Conservation (phyloP, 1,284 basidiomycete genomes). For the Polyporus tsugae region DNA sequence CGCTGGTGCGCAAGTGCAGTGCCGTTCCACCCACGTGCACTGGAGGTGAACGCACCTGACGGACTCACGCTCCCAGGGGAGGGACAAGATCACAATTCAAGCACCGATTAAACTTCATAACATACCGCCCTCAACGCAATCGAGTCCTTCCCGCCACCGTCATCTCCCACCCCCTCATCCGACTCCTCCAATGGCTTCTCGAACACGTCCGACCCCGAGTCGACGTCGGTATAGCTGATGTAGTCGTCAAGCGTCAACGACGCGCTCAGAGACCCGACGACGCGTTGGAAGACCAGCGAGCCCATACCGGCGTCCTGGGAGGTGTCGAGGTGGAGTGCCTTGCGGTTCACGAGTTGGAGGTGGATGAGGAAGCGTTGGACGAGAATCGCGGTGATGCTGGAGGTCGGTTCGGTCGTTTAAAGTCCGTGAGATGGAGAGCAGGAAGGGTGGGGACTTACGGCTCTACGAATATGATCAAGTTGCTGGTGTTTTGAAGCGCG, state of each 20-base stretch:
- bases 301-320: not conserved
- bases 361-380: conserved; percentile 25
- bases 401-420: not conserved
- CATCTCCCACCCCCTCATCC: not conserved
- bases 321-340: not conserved
- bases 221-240: not conserved
- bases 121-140: not conserved
- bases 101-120: not conserved
- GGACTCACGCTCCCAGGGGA: too few species aligned
- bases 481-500: conserved; percentile 1
- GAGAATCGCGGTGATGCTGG: conserved; percentile 17
- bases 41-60: too few species aligned
- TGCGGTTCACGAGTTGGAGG: conserved; percentile 17
- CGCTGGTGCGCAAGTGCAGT: too few species aligned
- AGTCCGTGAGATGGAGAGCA: too few species aligned
- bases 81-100: not conserved
- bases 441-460: not conserved
- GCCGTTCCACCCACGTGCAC: too few species aligned
- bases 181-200: not conserved
- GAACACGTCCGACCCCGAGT: not conserved
- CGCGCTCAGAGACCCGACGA: conserved; percentile 4
- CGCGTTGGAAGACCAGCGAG: conserved; percentile 8
- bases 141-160: not conserved
- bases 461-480: conserved; percentile 11
- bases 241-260: not conserved